phyloP scores from a whole-genome alignment of 805 yeast genomes.

The Millerago galiae region DNA sequence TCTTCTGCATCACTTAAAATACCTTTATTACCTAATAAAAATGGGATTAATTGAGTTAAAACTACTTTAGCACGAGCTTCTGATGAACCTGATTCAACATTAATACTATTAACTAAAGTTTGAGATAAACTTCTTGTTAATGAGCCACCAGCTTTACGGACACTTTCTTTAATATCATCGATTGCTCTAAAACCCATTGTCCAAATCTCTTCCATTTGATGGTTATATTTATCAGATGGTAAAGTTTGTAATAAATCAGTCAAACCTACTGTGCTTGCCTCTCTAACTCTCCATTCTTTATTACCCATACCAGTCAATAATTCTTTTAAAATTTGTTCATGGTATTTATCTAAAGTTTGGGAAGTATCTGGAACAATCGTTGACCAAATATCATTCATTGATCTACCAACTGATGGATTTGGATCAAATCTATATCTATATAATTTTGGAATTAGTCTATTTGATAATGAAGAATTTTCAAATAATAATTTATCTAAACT shows the following conservation, averaged over 20 bases:
- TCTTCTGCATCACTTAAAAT: conserved; percentile 82
- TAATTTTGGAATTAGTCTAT: conserved; percentile 69
- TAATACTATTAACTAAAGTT: conserved; percentile 51
- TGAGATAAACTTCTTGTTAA: conserved; percentile 64
- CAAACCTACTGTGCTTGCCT: conserved; percentile 74
- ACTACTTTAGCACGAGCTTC: conserved; percentile 38
- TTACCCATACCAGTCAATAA: conserved; percentile 63
- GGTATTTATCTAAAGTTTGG: conserved; percentile 44
- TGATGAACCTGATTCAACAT: conserved; percentile 35
- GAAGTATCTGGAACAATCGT: conserved; percentile 54
- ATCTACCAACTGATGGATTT: conserved; percentile 57
- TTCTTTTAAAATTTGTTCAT: conserved; percentile 56
- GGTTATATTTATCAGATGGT: conserved; percentile 43
- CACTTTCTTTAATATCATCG: conserved; percentile 95
- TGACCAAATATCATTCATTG: conserved; percentile 89
- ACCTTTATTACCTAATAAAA: conserved; percentile 73
- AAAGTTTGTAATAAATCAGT: conserved; percentile 62
- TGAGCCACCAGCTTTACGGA: conserved; percentile 69
- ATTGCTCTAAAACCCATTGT: conserved; percentile 77
- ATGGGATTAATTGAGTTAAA: conserved; percentile 61
- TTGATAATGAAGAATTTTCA: conserved; percentile 47
- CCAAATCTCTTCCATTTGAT: conserved; percentile 67
- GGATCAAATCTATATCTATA: conserved; percentile 87
- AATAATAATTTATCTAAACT: conserved; percentile 57
- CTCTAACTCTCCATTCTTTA: conserved; percentile 90